Base-by-base conservation (phyloP, 164 flowering plant species). In the Berberis vulgaris region DNA sequence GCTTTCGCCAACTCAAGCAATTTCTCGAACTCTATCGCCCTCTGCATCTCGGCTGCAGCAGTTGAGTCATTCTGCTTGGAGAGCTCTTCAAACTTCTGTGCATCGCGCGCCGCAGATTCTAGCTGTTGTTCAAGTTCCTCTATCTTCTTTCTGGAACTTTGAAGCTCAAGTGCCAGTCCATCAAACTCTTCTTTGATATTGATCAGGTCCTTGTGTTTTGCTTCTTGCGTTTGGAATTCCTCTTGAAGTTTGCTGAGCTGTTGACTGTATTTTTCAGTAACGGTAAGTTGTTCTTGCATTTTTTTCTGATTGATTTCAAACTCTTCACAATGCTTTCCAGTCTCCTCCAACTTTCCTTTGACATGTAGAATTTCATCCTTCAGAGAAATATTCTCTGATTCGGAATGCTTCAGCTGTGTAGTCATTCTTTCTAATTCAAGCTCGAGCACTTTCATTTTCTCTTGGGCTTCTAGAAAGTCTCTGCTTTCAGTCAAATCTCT, bases 21-120 rank as follows among this genome's bases (percentile, higher is more conserved):
- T 67, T 70, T 81, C 73, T 87, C 95, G 49, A 86, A 79, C 72
- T 92, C 96, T 60, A 73, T 58, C 38, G 93, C 93, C 74, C 67
- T 84, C 65, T 81, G 76, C 6, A 77, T 67, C 78, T 88, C 94
- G 8, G 79, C 65, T 43, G 82, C 94, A 26, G 89, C 91, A 67
- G 68, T 79, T 43, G 75, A 79, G 44, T 84, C 85, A 66, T 84
- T 84, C 69, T 84, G 69, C 65, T 73, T 78, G 62, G 84, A 87
- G 74, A 85, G 74, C 65, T 82, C 89, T 71, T 86, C 93, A 61
- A 78, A 92, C 66, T 79, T 86, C 41, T 26, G 67, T 57, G 83
- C 86, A 44, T 90, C 91, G 7, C 60, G 73, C 7, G 76, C 72
- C 39, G 92, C 86, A 60, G 69, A 45, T 58, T 79, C 74, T 47